phyloP scores from a whole-genome alignment of 805 yeast genomes.

The Kuraishia cidri region DNA sequence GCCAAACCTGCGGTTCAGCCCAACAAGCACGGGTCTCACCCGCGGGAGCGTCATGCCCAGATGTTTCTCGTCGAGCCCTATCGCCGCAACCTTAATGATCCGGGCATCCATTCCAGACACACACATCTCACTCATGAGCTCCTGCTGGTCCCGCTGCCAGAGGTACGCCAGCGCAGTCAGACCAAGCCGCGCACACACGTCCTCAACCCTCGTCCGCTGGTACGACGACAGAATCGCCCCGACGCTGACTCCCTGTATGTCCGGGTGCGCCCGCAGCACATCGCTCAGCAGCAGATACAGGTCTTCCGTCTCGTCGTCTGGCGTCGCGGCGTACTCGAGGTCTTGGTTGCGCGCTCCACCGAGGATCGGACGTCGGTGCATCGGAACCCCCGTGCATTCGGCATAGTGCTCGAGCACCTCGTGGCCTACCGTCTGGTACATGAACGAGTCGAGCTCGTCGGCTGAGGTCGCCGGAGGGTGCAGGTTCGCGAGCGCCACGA shows the following conservation, averaged over 20 bases:
- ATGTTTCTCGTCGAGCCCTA: constrained; percentile 62
- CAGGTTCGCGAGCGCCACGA: constrained; percentile 79
- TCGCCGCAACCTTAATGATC: constrained; percentile 87
- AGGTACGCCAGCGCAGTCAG: constrained; percentile 65
- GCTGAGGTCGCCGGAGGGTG: constrained; percentile 50
- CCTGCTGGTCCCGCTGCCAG: constrained; percentile 85
- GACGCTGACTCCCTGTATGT: constrained; percentile 78
- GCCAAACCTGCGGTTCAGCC: constrained; percentile 57
- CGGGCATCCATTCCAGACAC: constrained; percentile 62
- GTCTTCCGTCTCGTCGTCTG: constrained; percentile 85
- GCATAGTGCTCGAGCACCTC: constrained; percentile 58
- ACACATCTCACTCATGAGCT: constrained; percentile 79
- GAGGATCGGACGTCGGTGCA: constrained; percentile 57
- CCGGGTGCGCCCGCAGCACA: constrained; percentile 53
- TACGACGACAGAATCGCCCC: constrained; percentile 96
- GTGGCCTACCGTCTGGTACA: constrained; percentile 98
- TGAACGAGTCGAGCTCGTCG: constrained; percentile 81
- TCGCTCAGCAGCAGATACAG: constrained; percentile 40
- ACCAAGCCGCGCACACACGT: constrained; percentile 71
- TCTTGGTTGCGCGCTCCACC: constrained; percentile 57
- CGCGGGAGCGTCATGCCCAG: constrained; percentile 62
- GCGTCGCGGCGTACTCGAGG: constrained; percentile 62
- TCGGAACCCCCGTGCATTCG: constrained; percentile 70
- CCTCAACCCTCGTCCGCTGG: constrained; percentile 89
- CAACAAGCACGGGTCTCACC: constrained; percentile 46